Evolutionary conservation across 495 filamentous ascomycete species (phyloP).

Genomic region (Cercophora scortea): DNA sequence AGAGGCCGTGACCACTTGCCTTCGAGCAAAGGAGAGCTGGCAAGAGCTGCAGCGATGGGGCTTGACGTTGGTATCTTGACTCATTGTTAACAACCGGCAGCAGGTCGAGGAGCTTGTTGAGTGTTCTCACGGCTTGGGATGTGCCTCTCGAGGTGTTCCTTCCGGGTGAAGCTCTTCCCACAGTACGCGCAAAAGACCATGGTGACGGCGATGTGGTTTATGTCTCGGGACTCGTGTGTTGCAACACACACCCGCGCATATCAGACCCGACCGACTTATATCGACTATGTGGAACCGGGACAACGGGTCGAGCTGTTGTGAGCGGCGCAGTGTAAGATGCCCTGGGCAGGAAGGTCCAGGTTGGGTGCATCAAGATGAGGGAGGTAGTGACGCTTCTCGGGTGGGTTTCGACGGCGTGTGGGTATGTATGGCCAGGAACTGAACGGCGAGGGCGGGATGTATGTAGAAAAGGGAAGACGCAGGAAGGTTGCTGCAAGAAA

Average conservation of each 20-base stretch:
- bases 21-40: constrained; percentile 53
- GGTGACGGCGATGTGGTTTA: not conserved
- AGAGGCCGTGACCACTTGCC: constrained; percentile 28
- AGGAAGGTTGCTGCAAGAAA: constrained; percentile 5
- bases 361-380: not conserved
- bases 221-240: not conserved
- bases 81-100: constrained; percentile 13
- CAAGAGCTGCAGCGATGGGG: constrained; percentile 53
- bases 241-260: not conserved
- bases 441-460: not conserved
- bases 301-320: not conserved
- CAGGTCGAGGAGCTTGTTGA: not conserved
- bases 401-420: not conserved
- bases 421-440: constrained; percentile 2
- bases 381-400: not conserved
- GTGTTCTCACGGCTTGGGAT: constrained; percentile 48
- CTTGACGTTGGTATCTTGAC: constrained; percentile 57
- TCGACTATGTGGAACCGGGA: not conserved
- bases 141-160: constrained; percentile 60
- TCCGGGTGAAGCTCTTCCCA: constrained; percentile 55
- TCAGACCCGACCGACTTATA: not conserved
- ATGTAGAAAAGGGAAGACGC: constrained; percentile 10
- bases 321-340: constrained; percentile 4
- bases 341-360: not conserved
- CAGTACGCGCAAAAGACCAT: constrained; percentile 57